phyloP scores from a whole-genome alignment of 176 grass and related monocot genomes.

The Chloris gayana region DNA sequence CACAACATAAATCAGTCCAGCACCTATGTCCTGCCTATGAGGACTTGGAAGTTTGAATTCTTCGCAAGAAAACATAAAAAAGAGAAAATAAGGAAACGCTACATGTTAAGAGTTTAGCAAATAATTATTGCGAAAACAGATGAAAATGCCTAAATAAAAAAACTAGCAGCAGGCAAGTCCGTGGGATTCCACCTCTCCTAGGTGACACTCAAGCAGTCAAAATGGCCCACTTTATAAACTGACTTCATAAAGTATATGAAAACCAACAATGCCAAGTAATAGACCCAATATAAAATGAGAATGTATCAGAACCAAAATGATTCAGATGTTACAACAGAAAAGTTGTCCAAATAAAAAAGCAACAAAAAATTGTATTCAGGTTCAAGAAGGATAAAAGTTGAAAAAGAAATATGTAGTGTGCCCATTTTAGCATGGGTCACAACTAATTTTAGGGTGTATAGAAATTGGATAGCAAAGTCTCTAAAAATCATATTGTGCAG shows the following conservation, averaged over 20 bases:
- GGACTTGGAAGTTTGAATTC: background rate
- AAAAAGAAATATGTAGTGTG: background rate
- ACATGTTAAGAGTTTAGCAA: background rate
- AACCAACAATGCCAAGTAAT: background rate
- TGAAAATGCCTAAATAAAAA: background rate
- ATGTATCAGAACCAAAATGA: constrained; percentile 1
- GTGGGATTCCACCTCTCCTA: no score
- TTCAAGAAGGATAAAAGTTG: background rate
- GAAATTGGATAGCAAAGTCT: background rate
- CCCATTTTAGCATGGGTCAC: background rate
- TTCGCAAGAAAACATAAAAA: background rate
- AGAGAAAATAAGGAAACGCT: background rate
- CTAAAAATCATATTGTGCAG: constrained; percentile 15
- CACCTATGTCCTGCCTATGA: background rate
- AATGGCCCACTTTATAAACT: background rate
- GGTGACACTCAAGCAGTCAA: no score
- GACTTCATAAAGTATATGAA: background rate
- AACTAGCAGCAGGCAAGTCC: background rate
- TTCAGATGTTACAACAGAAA: background rate
- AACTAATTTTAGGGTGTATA: background rate
- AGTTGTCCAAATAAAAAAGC: background rate
- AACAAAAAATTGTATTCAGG: background rate
- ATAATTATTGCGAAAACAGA: background rate
- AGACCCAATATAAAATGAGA: background rate
- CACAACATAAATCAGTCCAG: background rate